Evolutionary conservation across 164 flowering plant genomes (phyloP).

Genomic region (Piper longum): DNA sequence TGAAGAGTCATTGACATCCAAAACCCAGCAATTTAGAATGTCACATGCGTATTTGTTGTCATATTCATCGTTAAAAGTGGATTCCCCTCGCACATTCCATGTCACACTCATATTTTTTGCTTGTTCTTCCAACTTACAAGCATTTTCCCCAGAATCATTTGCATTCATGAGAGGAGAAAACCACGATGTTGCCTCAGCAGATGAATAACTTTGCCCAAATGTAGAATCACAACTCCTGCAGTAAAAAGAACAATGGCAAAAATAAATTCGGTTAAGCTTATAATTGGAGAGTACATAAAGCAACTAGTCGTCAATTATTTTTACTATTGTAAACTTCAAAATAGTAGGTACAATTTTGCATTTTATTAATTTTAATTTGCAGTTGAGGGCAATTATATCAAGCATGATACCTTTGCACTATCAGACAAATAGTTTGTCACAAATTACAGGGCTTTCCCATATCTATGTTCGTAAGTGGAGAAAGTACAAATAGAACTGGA

Average conservation of each 20-base stretch:
- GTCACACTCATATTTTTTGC: slow-evolving; percentile 4
- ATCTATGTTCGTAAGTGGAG: no score
- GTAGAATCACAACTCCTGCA: slow-evolving; percentile 71
- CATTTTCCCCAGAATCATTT: slow-evolving; percentile 35
- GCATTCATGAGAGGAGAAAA: slow-evolving; percentile 38
- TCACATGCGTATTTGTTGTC: slow-evolving; percentile 7
- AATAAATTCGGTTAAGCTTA: no score
- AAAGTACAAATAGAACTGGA: no score
- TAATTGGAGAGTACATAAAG: no score
- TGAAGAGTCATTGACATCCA: slow-evolving; percentile 15
- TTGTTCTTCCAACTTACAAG: slow-evolving; percentile 18
- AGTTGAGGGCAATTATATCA: not conserved
- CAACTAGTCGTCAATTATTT: no score
- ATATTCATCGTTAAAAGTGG: slow-evolving; percentile 9
- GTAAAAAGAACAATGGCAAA: not conserved
- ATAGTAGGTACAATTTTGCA: no score
- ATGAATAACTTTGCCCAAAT: slow-evolving; percentile 32
- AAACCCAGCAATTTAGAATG: slow-evolving; percentile 8
- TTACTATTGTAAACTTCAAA: no score
- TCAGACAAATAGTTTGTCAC: no score
- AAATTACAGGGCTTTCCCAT: no score
- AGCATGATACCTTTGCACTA: not conserved
- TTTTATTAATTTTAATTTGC: not conserved
- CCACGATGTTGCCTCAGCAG: slow-evolving; percentile 53
- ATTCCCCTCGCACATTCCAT: not conserved